Conservation (phyloP, 1,139 yeast species). For the Candida tunisiensis region DNA sequence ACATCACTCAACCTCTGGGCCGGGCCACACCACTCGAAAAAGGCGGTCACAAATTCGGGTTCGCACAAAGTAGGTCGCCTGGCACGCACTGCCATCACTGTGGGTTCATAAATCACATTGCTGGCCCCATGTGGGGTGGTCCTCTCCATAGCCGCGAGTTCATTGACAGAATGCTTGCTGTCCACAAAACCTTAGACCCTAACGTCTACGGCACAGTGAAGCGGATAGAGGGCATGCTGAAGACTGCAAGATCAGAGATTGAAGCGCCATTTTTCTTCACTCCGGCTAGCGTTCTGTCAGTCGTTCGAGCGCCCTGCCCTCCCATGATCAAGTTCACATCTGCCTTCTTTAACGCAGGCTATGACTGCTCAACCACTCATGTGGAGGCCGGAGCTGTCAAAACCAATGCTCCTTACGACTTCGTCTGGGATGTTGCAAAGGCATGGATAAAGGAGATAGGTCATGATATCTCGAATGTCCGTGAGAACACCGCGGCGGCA, state of each 20-base stretch:
- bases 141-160: slow-evolving; percentile 53
- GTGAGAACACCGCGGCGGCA: slow-evolving; percentile 44
- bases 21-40: slow-evolving; percentile 28
- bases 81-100: slow-evolving; percentile 52
- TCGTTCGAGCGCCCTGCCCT: slow-evolving; percentile 71
- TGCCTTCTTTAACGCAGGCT: slow-evolving; percentile 80
- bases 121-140: slow-evolving; percentile 97
- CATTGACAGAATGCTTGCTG: slow-evolving; percentile 40
- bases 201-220: slow-evolving; percentile 58
- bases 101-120: slow-evolving; percentile 50
- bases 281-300: slow-evolving; percentile 58
- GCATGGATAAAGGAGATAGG: slow-evolving; percentile 40
- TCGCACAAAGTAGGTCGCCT: slow-evolving; percentile 41
- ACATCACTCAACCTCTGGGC: slow-evolving; percentile 60
- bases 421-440: slow-evolving; percentile 53
- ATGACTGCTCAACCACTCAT: slow-evolving; percentile 70
- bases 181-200: slow-evolving; percentile 32
- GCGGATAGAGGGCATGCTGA: slow-evolving; percentile 83
- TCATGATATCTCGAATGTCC: slow-evolving; percentile 22
- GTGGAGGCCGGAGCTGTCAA: slow-evolving; percentile 75
- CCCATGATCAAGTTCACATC: slow-evolving; percentile 54
- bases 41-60: slow-evolving; percentile 28
- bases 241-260: slow-evolving; percentile 62
- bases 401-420: slow-evolving; percentile 78
- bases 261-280: slow-evolving; percentile 66